A percentile compares a stretch with the other conserved stretches of the same genome.
phyloP scores from a whole-genome alignment of 2,329 filamentous ascomycete genomes.

The Microsporum audouinii region DNA sequence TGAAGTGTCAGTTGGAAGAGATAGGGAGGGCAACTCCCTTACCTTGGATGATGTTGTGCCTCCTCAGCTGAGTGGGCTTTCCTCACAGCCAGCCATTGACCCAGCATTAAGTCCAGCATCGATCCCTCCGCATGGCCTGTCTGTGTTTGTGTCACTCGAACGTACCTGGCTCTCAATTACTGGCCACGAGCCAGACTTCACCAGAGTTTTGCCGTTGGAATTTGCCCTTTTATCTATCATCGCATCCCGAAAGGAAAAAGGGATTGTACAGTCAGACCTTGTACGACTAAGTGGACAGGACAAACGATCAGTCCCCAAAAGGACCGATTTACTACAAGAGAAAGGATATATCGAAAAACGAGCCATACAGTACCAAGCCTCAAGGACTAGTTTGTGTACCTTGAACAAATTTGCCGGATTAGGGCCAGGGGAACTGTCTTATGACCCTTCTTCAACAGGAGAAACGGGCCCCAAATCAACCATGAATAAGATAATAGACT shows the following conservation, averaged over 20 bases:
- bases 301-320: slow-evolving; percentile 51
- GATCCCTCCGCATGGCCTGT: slow-evolving; percentile 18
- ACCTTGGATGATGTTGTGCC: slow-evolving; percentile 32
- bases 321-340: slow-evolving; percentile 45
- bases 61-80: neutral
- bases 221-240: slow-evolving; percentile 50
- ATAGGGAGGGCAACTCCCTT: slow-evolving; percentile 31
- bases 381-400: slow-evolving; percentile 46
- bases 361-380: slow-evolving; percentile 36
- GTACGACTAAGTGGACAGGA: slow-evolving; percentile 48
- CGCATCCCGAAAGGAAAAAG: slow-evolving; percentile 41
- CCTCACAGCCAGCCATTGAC: slow-evolving; percentile 4
- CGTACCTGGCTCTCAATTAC: slow-evolving; percentile 50
- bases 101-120: neutral
- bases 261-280: slow-evolving; percentile 48
- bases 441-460: slow-evolving; percentile 8
- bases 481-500: slow-evolving; percentile 32
- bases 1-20: slow-evolving; percentile 42
- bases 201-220: slow-evolving; percentile 43
- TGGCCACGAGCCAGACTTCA: slow-evolving; percentile 47
- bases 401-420: slow-evolving; percentile 38
- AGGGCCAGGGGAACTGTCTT: slow-evolving; percentile 8
- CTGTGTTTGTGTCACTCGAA: slow-evolving; percentile 43
- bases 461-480: slow-evolving; percentile 11
- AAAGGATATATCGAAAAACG: slow-evolving; percentile 54